Base-by-base conservation (phyloP, 208 protist species). In the Leishmania martiniquensis region DNA sequence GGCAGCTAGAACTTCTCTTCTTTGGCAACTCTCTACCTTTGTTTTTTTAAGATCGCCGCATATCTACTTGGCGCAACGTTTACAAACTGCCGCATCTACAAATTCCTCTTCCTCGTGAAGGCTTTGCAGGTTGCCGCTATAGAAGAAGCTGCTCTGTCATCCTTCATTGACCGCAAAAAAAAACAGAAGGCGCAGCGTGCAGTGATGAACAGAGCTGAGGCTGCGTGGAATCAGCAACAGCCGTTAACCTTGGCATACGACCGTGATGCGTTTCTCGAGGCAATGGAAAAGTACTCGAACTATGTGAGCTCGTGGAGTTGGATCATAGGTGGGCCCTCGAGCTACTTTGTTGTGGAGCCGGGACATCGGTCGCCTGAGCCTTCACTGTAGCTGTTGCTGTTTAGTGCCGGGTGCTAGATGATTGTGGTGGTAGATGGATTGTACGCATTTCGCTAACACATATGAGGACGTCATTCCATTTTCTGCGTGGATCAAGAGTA, bases 261-360 rank as follows among this genome's bases (percentile, higher is more conserved):
- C 39, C 72, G 73, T 13, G 44, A 54, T 1, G 52, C 54, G 45
- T 83, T 78, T 54, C 29, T 72, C 6, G 73, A 77, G 34, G 67
- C 20, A 2, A 77, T 83, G 79, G 73, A 67, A 39, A 47, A 75
- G 51, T 83, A 83, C 57, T 83, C 79, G 6, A 47, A 59, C 4
- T 75, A 70, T 20, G 66, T 78, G 51, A 57, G 72, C 1, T 57
- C 74, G 0, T 49, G 45, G 20, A 78, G 79, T 62, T 83, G 79
- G 79, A 15, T 78, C 17, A 68, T 83, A 5, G 76, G 59, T 7
- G 79, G 79, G 0, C 79, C 79, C 4, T 75, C 79, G n/a, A 55
- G 55, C 15, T 83, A 78, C 37, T 83, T 83, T 70, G 73, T 78
- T 0, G 72, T 75, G 3, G 79, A 83, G 39, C 55, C 79, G 29